phyloP scores from a whole-genome alignment of 2,329 filamentous ascomycete species.

The Alternaria metachromatica region DNA sequence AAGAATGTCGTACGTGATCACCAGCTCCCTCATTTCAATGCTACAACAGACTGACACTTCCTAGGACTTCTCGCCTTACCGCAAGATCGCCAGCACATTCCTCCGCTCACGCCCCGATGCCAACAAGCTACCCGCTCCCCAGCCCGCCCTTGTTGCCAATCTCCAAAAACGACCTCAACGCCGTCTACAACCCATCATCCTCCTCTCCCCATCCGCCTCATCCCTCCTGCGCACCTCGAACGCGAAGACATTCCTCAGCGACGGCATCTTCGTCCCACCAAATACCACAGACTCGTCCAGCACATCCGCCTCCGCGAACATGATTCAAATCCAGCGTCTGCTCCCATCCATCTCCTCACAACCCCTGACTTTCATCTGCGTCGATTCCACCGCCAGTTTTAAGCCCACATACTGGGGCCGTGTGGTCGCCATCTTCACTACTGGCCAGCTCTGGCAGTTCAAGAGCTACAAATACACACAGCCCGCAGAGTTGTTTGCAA shows the following conservation, averaged over 20 bases:
- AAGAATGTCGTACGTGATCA: conserved; percentile 77
- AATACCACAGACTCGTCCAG: conserved; percentile 67
- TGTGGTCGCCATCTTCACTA: conserved; percentile 96
- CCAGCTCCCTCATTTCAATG: not conserved
- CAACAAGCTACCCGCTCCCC: conserved; percentile 43
- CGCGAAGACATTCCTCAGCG: conserved; percentile 90
- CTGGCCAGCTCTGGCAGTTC: conserved; percentile 97
- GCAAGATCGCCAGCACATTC: conserved; percentile 82
- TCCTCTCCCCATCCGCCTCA: conserved; percentile 93
- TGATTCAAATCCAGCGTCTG: conserved; percentile 82
- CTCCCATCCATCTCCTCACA: conserved; percentile 72
- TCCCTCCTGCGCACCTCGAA: conserved; percentile 95
- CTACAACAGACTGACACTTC: conserved; percentile 17
- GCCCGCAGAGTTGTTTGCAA: conserved; percentile 85
- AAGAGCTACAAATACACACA: conserved; percentile 97
- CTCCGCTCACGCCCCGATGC: conserved; percentile 61
- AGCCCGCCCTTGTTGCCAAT: conserved; percentile 48
- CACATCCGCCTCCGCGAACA: conserved; percentile 64
- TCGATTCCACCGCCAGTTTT: conserved; percentile 92
- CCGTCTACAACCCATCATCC: conserved; percentile 80
- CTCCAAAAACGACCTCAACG: conserved; percentile 50
- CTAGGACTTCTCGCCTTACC: conserved; percentile 92
- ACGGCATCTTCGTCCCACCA: conserved; percentile 79
- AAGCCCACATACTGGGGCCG: conserved; percentile 98
- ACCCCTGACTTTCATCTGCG: conserved; percentile 90